Percentiles rank a stretch among this genome's conserved stretches.
Evolutionary conservation across 148 eudicot species (phyloP).

Genomic region (Amaranthus palmeri): DNA sequence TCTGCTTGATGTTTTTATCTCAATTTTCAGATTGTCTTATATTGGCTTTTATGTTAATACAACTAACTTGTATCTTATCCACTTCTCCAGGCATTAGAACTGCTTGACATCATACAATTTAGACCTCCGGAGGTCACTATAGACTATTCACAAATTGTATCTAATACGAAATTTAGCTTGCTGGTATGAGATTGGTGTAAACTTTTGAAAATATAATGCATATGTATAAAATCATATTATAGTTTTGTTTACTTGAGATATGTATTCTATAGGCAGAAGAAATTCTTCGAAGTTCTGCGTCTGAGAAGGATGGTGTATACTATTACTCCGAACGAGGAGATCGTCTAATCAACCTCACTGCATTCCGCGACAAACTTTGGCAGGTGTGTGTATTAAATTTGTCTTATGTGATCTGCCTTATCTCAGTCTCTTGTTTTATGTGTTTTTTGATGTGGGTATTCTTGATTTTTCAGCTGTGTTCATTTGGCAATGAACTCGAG

Average conservation of each 20-base stretch:
- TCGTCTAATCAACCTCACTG: slow-evolving; percentile 73
- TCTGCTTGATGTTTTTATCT: neutral
- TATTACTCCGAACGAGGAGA: slow-evolving; percentile 94
- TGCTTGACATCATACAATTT: slow-evolving; percentile 85
- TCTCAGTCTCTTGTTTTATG: neutral
- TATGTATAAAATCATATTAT: neutral
- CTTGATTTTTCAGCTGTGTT: slow-evolving; percentile 48
- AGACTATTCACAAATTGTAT: slow-evolving; percentile 65
- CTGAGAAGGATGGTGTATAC: slow-evolving; percentile 74
- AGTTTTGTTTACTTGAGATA: neutral
- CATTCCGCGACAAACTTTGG: slow-evolving; percentile 86
- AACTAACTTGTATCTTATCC: slow-evolving; percentile 5
- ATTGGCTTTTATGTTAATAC: neutral
- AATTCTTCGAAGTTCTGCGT: slow-evolving; percentile 54
- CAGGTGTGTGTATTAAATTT: slow-evolving; percentile 46
- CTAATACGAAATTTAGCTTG: slow-evolving; percentile 56
- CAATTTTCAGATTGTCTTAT: neutral
- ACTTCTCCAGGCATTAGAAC: slow-evolving; percentile 59
- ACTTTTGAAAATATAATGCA: neutral
- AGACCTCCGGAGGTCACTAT: slow-evolving; percentile 70
- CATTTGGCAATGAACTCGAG: slow-evolving; percentile 71
- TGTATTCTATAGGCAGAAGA: slow-evolving; percentile 65
- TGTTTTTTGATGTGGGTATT: slow-evolving; percentile 38
- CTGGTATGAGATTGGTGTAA: slow-evolving; percentile 42
- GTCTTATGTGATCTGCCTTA: neutral